A percentile compares a stretch with the other conserved stretches of the same genome.
These are phyloP conservation scores for Ceriops tagal DNA, from an alignment of 345 rosid genomes.

Conservation along the genomic window DNA sequence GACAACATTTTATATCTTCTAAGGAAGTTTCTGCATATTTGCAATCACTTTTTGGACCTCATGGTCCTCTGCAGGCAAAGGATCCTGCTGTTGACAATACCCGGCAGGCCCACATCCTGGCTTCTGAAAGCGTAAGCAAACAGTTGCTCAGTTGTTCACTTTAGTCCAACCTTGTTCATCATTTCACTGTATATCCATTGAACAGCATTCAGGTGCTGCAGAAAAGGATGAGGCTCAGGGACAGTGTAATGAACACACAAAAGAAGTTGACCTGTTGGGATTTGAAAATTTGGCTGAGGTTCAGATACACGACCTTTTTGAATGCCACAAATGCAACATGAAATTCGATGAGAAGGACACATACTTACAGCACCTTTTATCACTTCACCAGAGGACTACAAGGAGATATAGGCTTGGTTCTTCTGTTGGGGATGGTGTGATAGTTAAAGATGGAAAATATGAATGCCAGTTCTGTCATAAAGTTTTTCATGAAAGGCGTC, in stretches of 20 bases:
- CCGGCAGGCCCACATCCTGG: constrained; percentile 25
- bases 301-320: constrained; percentile 54
- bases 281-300: constrained; percentile 55
- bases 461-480: constrained; percentile 84
- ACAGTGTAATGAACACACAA: constrained; percentile 25
- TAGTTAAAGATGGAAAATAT: constrained; percentile 66
- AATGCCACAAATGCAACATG: constrained; percentile 65
- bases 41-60: constrained; percentile 39
- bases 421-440: constrained; percentile 75
- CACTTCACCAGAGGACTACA: constrained; percentile 61
- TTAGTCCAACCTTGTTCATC: constrained; percentile 12
- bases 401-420: constrained; percentile 63
- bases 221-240: constrained; percentile 34
- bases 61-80: constrained; percentile 20
- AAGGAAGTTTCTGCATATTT: constrained; percentile 60
- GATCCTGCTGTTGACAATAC: constrained; percentile 21
- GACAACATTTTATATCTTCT: constrained; percentile 66
- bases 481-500: constrained; percentile 64
- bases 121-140: constrained; percentile 37
- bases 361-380: constrained; percentile 66
- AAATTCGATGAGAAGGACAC: constrained; percentile 59
- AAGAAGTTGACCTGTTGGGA: constrained; percentile 34
- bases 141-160: constrained; percentile 1
- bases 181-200: constrained; percentile 13
- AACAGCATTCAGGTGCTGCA: constrained; percentile 32